Percentiles rank a stretch among this genome's conserved stretches.
Evolutionary conservation across 306 rosid species (phyloP).

Genomic region (Prunus salicina): DNA sequence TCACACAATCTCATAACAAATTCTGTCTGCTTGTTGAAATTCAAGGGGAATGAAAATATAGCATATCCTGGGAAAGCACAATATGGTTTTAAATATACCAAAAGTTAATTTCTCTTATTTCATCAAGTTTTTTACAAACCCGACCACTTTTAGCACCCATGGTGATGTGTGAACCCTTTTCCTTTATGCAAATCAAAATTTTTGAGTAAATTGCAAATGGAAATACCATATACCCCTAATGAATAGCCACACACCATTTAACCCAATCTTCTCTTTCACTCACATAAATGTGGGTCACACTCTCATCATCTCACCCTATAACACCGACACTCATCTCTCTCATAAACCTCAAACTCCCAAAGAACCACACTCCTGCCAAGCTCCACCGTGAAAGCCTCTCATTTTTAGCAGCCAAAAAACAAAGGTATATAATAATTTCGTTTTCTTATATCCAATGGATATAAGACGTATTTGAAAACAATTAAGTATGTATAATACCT

Average conservation of each 20-base stretch:
- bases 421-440: too few relatives aligned
- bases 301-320: background rate
- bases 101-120: too few relatives aligned
- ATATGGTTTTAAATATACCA: too few relatives aligned
- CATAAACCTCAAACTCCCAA: too few relatives aligned
- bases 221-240: background rate
- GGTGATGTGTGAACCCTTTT: too few relatives aligned
- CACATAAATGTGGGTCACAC: background rate
- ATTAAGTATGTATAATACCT: background rate
- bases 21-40: background rate
- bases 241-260: background rate
- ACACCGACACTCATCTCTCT: background rate
- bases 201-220: background rate
- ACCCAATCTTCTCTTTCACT: background rate
- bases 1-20: background rate
- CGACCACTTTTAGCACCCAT: too few relatives aligned
- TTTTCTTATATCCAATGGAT: background rate
- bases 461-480: background rate
- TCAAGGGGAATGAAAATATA: background rate
- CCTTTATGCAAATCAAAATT: too few relatives aligned
- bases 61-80: background rate
- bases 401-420: too few relatives aligned
- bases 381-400: too few relatives aligned
- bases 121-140: too few relatives aligned
- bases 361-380: too few relatives aligned